Base-by-base conservation (phyloP, 768 basidiomycete genomes). In the Artomyces pyxidatus region DNA sequence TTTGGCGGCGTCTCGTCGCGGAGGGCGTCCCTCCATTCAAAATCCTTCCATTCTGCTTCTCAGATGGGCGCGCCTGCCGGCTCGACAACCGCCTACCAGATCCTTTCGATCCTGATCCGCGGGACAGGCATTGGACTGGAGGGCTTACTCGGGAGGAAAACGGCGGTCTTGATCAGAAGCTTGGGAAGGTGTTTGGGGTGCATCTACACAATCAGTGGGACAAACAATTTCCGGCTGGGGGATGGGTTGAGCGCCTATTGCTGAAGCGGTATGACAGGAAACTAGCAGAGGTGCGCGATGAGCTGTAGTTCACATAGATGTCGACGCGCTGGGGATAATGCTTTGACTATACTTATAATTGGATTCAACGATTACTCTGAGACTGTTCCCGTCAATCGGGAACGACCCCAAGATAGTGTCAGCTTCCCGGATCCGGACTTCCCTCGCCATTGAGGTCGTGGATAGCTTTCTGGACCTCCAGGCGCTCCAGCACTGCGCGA, bases 201-300 rank as follows among this genome's bases (percentile, higher is more conserved):
- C 95, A 98, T 67, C 63, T 98, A 58, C 95, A 98, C 64, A 97
- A 97, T 66, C 92, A 93, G 65, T 99, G 95, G 94, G 78, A 85
- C 45, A 96, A 92, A 71, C 66, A 67, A 42, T 98, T 86, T 62
- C 93, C 95, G 0, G 61, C 64, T 16, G 78, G 71, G 3, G 95
- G 95, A 0, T 97, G 94, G 94, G 82, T 99, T 6, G 81, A 88
- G 49, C 71, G 88, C 58, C 58, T 97, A 56, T 65, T 98, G 55
- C 63, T 94, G 63, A 69, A 66, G 55, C 70, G 72, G 60, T 86
- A 86, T 54, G 81, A 87, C 11, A 55, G 63, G 37, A 58, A 47
- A 52, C n/a, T n/a, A n/a, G n/a, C n/a, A n/a, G n/a, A n/a, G n/a
- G n/a, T n/a, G n/a, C n/a, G n/a, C n/a, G n/a, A n/a, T n/a, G n/a